phyloP scores from a whole-genome alignment of 805 yeast species.

The Wickerhamiella musiphila region DNA sequence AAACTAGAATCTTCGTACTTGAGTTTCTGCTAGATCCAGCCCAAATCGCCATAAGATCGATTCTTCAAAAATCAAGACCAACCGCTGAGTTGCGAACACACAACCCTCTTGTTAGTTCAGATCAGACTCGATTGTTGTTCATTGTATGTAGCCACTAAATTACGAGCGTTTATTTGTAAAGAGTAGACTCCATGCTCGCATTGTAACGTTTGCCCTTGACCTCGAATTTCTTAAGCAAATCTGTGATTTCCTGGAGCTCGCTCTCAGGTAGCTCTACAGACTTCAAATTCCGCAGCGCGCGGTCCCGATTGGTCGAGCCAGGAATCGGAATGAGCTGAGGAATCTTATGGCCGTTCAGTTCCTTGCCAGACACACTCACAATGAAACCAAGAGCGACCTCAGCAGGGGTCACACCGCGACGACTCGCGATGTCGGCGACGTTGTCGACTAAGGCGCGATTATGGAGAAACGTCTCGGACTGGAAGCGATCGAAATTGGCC shows the following conservation, averaged over 20 bases:
- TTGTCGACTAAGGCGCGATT: slow-evolving; percentile 35
- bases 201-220: slow-evolving; percentile 44
- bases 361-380: slow-evolving; percentile 23
- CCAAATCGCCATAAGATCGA: no score
- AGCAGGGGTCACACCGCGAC: slow-evolving; percentile 33
- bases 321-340: slow-evolving; percentile 66
- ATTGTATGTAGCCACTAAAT: no score
- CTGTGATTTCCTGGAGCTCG: slow-evolving; percentile 38
- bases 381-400: slow-evolving; percentile 62
- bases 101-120: no score
- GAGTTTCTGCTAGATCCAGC: no score
- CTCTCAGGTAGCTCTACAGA: slow-evolving; percentile 30
- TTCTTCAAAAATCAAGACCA: no score
- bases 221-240: slow-evolving; percentile 26
- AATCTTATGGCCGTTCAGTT: slow-evolving; percentile 17
- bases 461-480: slow-evolving; percentile 34
- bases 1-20: no score
- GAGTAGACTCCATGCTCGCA: slow-evolving; percentile 7
- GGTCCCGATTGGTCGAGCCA: slow-evolving; percentile 42
- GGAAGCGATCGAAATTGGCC: slow-evolving; percentile 35
- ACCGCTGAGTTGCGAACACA: no score
- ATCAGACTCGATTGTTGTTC: no score
- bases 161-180: slow-evolving; percentile 1
- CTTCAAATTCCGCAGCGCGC: slow-evolving; percentile 45
- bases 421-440: slow-evolving; percentile 33